Evolutionary conservation across 768 basidiomycete species (phyloP), one percentile per base, ranked within the genome.

Genomic region (Megacollybia marginata): DNA sequence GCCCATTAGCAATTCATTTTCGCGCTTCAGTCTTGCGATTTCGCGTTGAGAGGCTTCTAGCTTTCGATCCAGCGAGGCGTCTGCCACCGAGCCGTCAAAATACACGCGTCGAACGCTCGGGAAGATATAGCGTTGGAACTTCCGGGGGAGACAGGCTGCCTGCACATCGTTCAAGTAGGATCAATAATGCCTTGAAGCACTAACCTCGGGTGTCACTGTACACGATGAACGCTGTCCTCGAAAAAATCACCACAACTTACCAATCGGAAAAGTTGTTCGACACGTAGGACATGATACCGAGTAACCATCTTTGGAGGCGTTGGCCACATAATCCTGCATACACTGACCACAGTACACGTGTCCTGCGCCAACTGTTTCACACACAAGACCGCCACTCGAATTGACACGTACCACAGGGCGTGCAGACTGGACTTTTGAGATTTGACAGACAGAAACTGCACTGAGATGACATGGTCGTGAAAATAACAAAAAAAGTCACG

Each of bases 311-410:
- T 65, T 63, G 10, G 57, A 55, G 9, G 23, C 23, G 23, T 67
- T 64, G 0, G 60, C 55, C n/a, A 72, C 68, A 46, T 71, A 61
- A 43, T 62, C 64, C 3, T 66, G 63, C n/a, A 85, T 68, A 53
- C 83, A 85, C 13, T 66, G 64, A 50, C 72, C 71, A 62, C 83
- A 85, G 59, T 80, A 80, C 12, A 85, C 65, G 54, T 85, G 83
- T 16, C 83, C 83, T 85, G 35, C 35, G 15, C 33, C 16, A 48
- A 52, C 20, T 18, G 38, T 20, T 52, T 42, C 9, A 16, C 16
- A 35, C 11, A 34, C 13, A 18, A 33, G 10, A 28, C 31, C 10
- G n/a, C n/a, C 46, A 9, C 18, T 46, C 31, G n/a, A 11, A 16
- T 3, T 12, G 15, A n/a, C 18, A 56, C 76, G 50, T 54, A 83